Evolutionary conservation across 768 basidiomycete species (phyloP).

Genomic region (Bullera alba): DNA sequence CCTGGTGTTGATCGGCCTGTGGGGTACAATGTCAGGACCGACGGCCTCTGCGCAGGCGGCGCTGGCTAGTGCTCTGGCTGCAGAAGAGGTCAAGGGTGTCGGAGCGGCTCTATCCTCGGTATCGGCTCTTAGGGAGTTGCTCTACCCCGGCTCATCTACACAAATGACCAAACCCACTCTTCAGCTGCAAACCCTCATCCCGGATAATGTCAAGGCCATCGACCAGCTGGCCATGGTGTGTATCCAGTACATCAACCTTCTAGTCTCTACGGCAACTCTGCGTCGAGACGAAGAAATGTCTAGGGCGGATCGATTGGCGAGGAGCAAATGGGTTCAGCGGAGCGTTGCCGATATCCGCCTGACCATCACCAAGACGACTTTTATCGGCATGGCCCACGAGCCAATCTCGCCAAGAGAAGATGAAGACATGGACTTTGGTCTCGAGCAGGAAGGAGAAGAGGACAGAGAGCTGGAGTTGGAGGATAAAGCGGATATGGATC

Average conservation of each 20-base stretch:
- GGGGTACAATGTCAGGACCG: conserved; percentile 37
- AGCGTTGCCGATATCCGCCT: conserved; percentile 24
- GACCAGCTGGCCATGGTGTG: conserved; percentile 42
- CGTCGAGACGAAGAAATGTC: conserved; percentile 1
- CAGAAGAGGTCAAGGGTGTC: conserved; percentile 28
- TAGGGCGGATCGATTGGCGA: conserved; percentile 9
- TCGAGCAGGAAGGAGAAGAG: not conserved
- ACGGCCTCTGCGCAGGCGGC: conserved; percentile 27
- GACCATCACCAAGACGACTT: conserved; percentile 33
- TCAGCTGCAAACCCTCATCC: not conserved
- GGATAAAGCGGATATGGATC: conserved; percentile 11
- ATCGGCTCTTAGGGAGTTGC: conserved; percentile 30
- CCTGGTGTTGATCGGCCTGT: conserved; percentile 41
- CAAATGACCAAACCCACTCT: not conserved
- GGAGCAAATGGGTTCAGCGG: conserved; percentile 11
- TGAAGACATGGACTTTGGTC: not conserved
- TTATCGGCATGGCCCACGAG: conserved; percentile 19
- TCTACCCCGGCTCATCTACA: conserved; percentile 25
- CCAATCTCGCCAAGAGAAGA: conserved; percentile 2
- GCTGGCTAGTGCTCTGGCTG: conserved; percentile 37
- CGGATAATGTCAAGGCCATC: conserved; percentile 25
- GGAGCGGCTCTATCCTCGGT: conserved; percentile 24
- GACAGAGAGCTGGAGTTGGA: conserved; percentile 6
- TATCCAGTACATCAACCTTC: conserved; percentile 34
- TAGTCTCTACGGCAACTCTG: conserved; percentile 13